Evolutionary conservation across 2,329 filamentous ascomycete species (phyloP).

Genomic region (Dothideomycetes sp.): DNA sequence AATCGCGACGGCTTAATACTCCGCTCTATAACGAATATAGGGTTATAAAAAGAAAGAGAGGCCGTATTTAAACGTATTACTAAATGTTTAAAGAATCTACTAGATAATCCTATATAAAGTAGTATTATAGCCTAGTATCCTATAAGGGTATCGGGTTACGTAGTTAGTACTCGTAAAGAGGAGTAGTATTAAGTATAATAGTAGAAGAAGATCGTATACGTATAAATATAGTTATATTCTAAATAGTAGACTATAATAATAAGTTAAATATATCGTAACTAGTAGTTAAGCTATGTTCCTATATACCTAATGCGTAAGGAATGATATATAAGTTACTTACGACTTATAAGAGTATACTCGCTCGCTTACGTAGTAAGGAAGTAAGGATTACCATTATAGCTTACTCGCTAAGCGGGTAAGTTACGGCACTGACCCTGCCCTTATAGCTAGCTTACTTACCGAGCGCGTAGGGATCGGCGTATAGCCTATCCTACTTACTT

Average conservation of each 20-base stretch:
- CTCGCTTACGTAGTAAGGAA: neutral
- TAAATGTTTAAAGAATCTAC: neutral
- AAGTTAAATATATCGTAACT: too few relatives aligned
- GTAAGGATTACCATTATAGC: neutral
- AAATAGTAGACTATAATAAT: too few relatives aligned
- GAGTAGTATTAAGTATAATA: too few relatives aligned
- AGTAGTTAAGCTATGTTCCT: too few relatives aligned
- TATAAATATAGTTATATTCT: too few relatives aligned
- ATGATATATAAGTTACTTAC: neutral
- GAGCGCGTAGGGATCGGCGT: neutral
- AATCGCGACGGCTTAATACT: too few relatives aligned
- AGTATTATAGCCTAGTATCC: neutral
- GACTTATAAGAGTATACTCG: neutral
- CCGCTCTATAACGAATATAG: too few relatives aligned
- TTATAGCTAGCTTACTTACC: neutral
- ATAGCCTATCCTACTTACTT: neutral
- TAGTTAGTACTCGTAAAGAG: too few relatives aligned
- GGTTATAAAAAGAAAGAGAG: neutral
- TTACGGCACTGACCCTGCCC: neutral
- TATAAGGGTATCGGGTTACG: too few relatives aligned
- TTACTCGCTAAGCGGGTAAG: neutral
- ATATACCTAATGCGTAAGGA: too few relatives aligned
- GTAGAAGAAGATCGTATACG: too few relatives aligned
- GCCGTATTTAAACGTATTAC: neutral
- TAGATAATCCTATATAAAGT: neutral